phyloP scores from a whole-genome alignment of 331 rosid genomes.

The Arachis monticola region DNA sequence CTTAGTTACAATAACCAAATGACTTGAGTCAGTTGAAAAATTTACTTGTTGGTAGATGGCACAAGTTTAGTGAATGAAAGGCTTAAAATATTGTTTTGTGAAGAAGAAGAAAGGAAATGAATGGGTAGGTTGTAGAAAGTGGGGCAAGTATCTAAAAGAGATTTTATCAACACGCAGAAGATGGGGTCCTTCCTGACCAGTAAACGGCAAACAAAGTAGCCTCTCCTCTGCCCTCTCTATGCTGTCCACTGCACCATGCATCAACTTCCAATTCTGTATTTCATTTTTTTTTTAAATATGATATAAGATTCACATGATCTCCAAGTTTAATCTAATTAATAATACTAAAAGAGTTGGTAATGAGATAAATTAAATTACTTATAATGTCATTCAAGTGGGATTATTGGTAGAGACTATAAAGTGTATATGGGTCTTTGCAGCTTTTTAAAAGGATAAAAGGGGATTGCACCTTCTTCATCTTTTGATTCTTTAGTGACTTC shows the following conservation, averaged over 20 bases:
- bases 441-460: conserved; percentile 31
- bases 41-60: too few relatives aligned
- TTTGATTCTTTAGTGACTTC: conserved; percentile 7
- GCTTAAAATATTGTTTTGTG: not conserved
- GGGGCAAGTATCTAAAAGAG: conserved; percentile 18
- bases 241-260: too few relatives aligned
- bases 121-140: not conserved
- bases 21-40: too few relatives aligned
- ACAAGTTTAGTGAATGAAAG: too few relatives aligned
- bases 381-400: not conserved
- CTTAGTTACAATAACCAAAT: too few relatives aligned
- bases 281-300: too few relatives aligned
- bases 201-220: conserved; percentile 30
- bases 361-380: too few relatives aligned
- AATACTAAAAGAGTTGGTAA: too few relatives aligned
- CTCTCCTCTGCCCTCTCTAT: not conserved
- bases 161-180: not conserved
- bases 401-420: not conserved
- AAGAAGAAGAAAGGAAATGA: too few relatives aligned
- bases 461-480: not conserved
- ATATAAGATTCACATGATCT: too few relatives aligned
- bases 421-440: conserved; percentile 13
- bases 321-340: too few relatives aligned
- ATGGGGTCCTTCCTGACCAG: conserved; percentile 9
- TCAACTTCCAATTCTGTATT: conserved; percentile 33